These are phyloP conservation scores for Macrophomina phaseolina DNA, from an alignment of 2,329 filamentous ascomycete species.

Conservation along the genomic window DNA sequence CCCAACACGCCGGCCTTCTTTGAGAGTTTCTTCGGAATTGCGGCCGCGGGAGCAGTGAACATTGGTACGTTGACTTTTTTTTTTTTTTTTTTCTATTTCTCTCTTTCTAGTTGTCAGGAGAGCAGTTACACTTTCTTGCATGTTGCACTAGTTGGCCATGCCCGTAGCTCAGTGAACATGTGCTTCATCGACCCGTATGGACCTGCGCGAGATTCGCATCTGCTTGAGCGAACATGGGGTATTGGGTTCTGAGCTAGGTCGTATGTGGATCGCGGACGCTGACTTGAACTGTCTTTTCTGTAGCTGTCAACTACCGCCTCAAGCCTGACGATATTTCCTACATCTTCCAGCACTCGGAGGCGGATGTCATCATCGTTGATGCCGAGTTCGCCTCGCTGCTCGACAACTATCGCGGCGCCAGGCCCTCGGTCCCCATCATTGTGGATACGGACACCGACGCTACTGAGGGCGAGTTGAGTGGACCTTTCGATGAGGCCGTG, in stretches of 20 bases:
- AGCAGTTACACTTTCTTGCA: too few relatives aligned
- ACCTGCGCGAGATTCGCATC: too few relatives aligned
- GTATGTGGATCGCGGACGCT: too few relatives aligned
- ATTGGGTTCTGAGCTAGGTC: too few relatives aligned
- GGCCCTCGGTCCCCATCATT: constrained; percentile 72
- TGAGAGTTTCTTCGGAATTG: constrained; percentile 86
- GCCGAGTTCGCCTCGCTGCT: constrained; percentile 77
- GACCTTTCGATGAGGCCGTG: constrained; percentile 83
- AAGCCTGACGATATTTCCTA: constrained; percentile 87
- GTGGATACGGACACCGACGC: constrained; percentile 85
- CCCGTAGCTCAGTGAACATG: too few relatives aligned
- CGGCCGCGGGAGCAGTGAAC: constrained; percentile 78
- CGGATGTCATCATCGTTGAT: constrained; percentile 86
- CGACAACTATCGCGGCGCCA: constrained; percentile 65
- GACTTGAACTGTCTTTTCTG: background rate
- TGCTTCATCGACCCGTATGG: too few relatives aligned
- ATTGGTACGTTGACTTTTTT: constrained; percentile 56
- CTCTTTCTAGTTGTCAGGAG: too few relatives aligned
- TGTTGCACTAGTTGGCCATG: too few relatives aligned
- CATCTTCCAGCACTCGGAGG: constrained; percentile 86
- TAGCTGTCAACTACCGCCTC: constrained; percentile 72
- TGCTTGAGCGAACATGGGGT: too few relatives aligned
- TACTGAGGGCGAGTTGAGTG: constrained; percentile 73
- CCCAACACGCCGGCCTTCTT: constrained; percentile 96
- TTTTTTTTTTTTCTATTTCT: too few relatives aligned